Conservation (phyloP, 2,329 filamentous ascomycete genomes). For the Fusarium annulatum region DNA sequence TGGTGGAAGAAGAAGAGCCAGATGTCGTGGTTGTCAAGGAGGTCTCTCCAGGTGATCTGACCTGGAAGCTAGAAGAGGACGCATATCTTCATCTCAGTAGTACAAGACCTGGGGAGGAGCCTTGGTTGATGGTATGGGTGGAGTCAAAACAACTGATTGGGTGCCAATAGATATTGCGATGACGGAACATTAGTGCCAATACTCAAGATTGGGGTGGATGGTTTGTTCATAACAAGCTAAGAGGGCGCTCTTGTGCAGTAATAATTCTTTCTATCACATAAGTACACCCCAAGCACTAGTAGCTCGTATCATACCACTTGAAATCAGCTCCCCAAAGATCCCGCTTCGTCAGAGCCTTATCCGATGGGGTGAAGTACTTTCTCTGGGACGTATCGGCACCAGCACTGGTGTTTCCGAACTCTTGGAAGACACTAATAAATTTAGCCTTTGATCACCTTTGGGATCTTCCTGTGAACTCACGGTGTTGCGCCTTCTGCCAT, state of each 20-base stretch:
- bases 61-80: neutral
- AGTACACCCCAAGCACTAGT: neutral
- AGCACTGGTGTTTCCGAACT: neutral
- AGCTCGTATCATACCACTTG: neutral
- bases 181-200: accelerated
- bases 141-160: neutral
- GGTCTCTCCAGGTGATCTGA: neutral
- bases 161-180: neutral
- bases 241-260: accelerated
- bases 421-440: neutral
- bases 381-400: neutral
- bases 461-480: too few relatives aligned
- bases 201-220: accelerated
- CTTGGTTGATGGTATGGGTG: neutral
- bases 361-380: neutral
- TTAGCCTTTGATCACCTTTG: neutral
- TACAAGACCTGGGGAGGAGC: neutral
- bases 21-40: neutral
- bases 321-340: neutral
- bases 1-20: neutral
- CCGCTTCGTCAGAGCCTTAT: neutral
- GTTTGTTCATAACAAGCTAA: neutral
- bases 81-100: neutral
- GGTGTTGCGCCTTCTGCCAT: neutral
- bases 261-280: neutral